These are phyloP conservation scores for Penicillium samsonianum DNA, from an alignment of 495 filamentous ascomycete species.

Conservation along the genomic window DNA sequence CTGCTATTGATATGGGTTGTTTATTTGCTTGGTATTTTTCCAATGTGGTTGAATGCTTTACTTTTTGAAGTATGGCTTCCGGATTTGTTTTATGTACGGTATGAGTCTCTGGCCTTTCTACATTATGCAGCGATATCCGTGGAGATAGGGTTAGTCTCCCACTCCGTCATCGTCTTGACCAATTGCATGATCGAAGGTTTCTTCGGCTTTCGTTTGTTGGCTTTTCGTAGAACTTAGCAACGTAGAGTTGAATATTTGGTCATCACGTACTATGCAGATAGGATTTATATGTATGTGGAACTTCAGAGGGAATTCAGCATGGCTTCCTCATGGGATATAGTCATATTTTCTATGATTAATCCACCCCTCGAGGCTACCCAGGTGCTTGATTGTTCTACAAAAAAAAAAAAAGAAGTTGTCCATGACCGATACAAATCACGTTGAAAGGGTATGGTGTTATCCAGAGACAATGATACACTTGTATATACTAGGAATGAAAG, in stretches of 20 bases:
- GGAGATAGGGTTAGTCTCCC: slow-evolving; percentile 34
- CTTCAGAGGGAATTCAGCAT: not conserved
- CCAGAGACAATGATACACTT: slow-evolving; percentile 36
- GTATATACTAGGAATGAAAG: slow-evolving; percentile 35
- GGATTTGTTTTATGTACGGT: slow-evolving; percentile 30
- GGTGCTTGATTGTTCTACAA: not conserved
- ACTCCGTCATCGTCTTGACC: slow-evolving; percentile 34
- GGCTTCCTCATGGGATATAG: not conserved
- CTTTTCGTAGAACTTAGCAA: not conserved
- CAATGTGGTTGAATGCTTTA: slow-evolving; percentile 14
- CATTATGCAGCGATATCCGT: slow-evolving; percentile 44
- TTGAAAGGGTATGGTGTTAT: slow-evolving; percentile 31
- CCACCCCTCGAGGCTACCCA: not conserved
- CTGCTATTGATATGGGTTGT: slow-evolving; percentile 24
- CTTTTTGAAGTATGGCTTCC: slow-evolving; percentile 26
- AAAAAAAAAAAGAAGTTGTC: not conserved
- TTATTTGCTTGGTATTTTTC: slow-evolving; percentile 21
- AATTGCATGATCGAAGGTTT: slow-evolving; percentile 43
- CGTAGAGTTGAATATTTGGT: not conserved
- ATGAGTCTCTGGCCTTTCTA: slow-evolving; percentile 31
- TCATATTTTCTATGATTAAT: not conserved
- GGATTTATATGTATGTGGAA: no score
- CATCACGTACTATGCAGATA: not conserved
- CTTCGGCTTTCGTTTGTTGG: slow-evolving; percentile 19
- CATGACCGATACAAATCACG: slow-evolving; percentile 13